Evolutionary conservation across 495 filamentous ascomycete species (phyloP).

Genomic region (Penicillium psychrofluorescens): DNA sequence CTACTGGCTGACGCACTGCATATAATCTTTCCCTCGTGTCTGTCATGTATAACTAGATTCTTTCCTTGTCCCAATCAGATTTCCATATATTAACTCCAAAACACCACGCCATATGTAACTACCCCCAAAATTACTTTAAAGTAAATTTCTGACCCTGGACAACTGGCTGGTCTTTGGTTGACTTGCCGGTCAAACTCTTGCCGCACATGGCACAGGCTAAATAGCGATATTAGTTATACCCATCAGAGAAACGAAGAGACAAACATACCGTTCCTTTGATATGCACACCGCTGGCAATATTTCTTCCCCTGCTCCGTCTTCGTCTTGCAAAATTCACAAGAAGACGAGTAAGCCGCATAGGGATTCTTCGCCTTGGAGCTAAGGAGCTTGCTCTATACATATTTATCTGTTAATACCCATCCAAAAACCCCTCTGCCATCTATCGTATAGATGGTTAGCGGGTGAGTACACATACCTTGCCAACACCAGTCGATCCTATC

Average conservation of each 20-base stretch:
- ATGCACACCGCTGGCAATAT: conserved; percentile 61
- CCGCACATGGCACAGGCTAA: conserved; percentile 62
- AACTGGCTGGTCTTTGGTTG: conserved; percentile 41
- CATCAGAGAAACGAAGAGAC: background rate
- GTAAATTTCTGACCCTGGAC: conserved; percentile 61
- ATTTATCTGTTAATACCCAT: background rate
- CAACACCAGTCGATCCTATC: conserved; percentile 31
- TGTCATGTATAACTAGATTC: conserved; percentile 44
- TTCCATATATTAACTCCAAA: conserved; percentile 11
- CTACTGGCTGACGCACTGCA: conserved; percentile 23
- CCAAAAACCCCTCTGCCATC: too few relatives aligned
- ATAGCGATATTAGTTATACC: background rate
- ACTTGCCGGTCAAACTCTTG: conserved; percentile 45
- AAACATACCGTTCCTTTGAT: conserved; percentile 52
- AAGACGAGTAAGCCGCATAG: conserved; percentile 58
- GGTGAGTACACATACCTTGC: conserved; percentile 18
- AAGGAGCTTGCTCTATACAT: conserved; percentile 56
- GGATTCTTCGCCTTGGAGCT: conserved; percentile 63
- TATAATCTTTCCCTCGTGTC: conserved; percentile 30
- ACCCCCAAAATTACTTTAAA: conserved; percentile 42
- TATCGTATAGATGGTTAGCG: too few relatives aligned
- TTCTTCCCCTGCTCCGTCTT: conserved; percentile 57
- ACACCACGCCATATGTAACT: conserved; percentile 14
- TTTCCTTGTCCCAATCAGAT: conserved; percentile 18
- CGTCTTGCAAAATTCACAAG: conserved; percentile 55